Base-by-base conservation (phyloP, 1,284 basidiomycete species). In the Fomitopsis schrenkii region DNA sequence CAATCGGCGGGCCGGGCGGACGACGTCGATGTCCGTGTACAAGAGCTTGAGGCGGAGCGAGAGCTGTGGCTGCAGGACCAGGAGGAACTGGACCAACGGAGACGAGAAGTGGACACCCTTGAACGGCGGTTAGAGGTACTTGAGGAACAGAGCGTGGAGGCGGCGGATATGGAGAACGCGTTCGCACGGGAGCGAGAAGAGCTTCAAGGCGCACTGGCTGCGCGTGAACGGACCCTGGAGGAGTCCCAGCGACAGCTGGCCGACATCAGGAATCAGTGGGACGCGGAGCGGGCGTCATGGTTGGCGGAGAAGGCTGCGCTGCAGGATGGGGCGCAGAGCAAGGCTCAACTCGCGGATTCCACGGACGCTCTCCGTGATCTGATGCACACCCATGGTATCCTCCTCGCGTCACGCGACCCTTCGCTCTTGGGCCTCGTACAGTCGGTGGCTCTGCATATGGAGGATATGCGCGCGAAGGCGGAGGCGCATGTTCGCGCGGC, bases 1-100 rank as follows among this genome's bases (percentile, higher is more conserved):
- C 77, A 79, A 68, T 88, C 93, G 67, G 70, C 87, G 35, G 79
- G 81, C 17, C 78, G 80, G 60, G 78, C 90, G 58, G 79, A 86
- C 64, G 80, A 77, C 6, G 68, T 83, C 41, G 81, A 85, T 57
- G 62, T 66, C n/a, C 80, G 86, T 62, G 74, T 86, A 58, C 76
- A 83, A 61, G 75, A 76, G 48, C 69, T 89, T 67, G 72, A 77
- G 61, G 72, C 75, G 48, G 81, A 87, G 70, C 83, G 81, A 65
- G 74, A 68, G 42, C 71, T 71, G 55, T 86, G 90, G 84, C 79
- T 83, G 62, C 70, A 76, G 59, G 88, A 91, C 64, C 79, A 79
- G 58, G 72, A 64, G 36, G 76, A 75, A 61, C 69, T 88, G 64
- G 75, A 74, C 56, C 78, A 77, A 54, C 75, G 75, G 59, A 75